phyloP scores from a whole-genome alignment of 2,329 filamentous ascomycete genomes.

The Pseudogymnoascus destructans region DNA sequence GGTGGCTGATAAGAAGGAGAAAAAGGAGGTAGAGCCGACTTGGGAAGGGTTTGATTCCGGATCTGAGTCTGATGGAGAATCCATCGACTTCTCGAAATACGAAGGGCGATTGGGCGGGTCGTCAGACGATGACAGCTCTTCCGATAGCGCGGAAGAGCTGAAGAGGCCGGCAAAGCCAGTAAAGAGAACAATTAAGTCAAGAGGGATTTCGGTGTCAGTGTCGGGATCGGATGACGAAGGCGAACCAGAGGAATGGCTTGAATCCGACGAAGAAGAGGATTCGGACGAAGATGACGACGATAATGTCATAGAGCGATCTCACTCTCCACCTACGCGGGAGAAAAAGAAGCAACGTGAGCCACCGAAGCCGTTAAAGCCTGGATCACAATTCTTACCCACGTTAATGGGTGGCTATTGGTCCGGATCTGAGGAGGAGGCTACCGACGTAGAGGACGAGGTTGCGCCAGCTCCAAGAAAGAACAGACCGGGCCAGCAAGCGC shows the following conservation, averaged over 20 bases:
- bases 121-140: slow-evolving; percentile 22
- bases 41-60: slow-evolving; percentile 15
- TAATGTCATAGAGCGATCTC: slow-evolving; percentile 6
- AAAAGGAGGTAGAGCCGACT: slow-evolving; percentile 15
- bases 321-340: slow-evolving; percentile 13
- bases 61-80: slow-evolving; percentile 14
- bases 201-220: slow-evolving; percentile 4
- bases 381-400: slow-evolving; percentile 56
- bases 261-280: background rate
- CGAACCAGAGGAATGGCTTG: slow-evolving; percentile 7
- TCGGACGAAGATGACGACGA: slow-evolving; percentile 15
- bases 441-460: slow-evolving; percentile 47
- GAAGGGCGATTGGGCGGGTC: slow-evolving; percentile 23
- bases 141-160: slow-evolving; percentile 19
- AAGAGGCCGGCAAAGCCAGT: slow-evolving; percentile 11
- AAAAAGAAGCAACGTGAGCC: slow-evolving; percentile 15
- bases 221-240: slow-evolving; percentile 10
- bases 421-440: slow-evolving; percentile 52
- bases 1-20: slow-evolving; percentile 13
- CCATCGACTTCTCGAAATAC: slow-evolving; percentile 18
- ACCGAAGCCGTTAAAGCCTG: slow-evolving; percentile 11
- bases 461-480: slow-evolving; percentile 53
- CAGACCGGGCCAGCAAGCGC: slow-evolving; percentile 61
- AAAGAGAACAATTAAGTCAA: slow-evolving; percentile 9
- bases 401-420: slow-evolving; percentile 72